Percentiles rank a stretch among this genome's conserved stretches.
Evolutionary conservation across 805 yeast species (phyloP).

Genomic region (Groenewaldozyma tartarivorans): DNA sequence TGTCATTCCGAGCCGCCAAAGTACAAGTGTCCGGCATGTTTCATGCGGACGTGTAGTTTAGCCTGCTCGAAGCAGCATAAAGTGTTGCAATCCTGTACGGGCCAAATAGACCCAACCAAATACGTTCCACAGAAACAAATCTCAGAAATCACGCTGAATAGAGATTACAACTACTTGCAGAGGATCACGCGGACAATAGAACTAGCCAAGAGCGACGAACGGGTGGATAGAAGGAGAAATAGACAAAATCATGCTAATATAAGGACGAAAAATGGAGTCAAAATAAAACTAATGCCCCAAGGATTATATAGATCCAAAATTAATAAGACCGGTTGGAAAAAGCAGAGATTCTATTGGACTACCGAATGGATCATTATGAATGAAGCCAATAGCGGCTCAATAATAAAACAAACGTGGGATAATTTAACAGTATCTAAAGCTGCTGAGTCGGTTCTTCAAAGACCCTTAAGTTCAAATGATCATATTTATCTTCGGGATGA

Average conservation of each 20-base stretch:
- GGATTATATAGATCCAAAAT: constrained; percentile 62
- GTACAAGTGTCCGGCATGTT: constrained; percentile 79
- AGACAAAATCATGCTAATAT: background rate
- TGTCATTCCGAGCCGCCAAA: constrained; percentile 39
- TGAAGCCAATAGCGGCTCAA: constrained; percentile 1
- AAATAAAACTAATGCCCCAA: constrained; percentile 50
- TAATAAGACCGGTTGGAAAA: constrained; percentile 59
- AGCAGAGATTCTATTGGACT: constrained; percentile 64
- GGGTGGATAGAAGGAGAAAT: constrained; percentile 6
- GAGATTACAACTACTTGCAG: constrained; percentile 74
- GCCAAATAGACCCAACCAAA: constrained; percentile 49
- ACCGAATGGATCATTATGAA: constrained; percentile 48
- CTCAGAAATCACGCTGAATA: constrained; percentile 45
- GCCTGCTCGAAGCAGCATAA: constrained; percentile 69
- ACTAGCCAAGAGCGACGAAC: constrained; percentile 35
- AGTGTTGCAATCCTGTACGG: constrained; percentile 50
- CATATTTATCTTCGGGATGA: constrained; percentile 14
- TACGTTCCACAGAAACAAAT: constrained; percentile 36
- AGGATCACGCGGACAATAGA: constrained; percentile 49
- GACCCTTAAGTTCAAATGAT: background rate
- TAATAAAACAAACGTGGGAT: background rate
- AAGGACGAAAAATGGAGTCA: constrained; percentile 45
- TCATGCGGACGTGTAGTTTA: constrained; percentile 54
- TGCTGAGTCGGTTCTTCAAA: background rate
- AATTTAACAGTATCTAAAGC: background rate